Conservation (phyloP, 202 grass and related monocot species). For the Hordeum pubiflorum region DNA sequence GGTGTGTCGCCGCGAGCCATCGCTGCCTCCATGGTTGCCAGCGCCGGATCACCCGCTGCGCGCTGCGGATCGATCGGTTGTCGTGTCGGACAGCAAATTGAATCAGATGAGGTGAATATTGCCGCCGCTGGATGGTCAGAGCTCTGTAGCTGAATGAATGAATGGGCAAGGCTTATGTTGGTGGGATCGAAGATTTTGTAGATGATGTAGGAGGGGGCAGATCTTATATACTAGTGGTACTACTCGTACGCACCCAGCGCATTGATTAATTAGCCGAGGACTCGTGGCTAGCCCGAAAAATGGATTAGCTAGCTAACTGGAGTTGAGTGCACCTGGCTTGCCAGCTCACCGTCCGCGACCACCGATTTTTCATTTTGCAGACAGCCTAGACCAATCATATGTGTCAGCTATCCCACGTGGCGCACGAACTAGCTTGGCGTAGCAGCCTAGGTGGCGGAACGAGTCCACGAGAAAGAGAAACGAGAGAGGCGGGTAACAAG, state of each 20-base stretch:
- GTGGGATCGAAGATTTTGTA: neutral
- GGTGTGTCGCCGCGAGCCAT: neutral
- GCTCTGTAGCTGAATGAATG: neutral
- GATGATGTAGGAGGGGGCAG: neutral
- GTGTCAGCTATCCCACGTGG: neutral
- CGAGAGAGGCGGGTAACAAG: neutral
- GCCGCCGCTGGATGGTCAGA: neutral
- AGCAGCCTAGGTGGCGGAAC: neutral
- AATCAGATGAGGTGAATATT: neutral
- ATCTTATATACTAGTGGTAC: neutral
- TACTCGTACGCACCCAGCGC: neutral
- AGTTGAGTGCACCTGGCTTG: neutral
- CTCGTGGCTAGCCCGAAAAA: neutral
- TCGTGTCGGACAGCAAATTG: no score
- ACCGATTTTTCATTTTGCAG: no score
- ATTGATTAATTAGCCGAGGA: slow-evolving; percentile 7
- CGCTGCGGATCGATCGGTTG: neutral
- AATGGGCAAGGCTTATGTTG: neutral
- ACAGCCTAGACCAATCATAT: neutral
- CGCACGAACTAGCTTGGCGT: neutral
- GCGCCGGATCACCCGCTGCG: neutral
- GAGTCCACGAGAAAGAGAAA: neutral
- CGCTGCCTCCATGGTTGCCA: neutral
- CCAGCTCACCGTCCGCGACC: neutral
- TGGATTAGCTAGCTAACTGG: no score